Evolutionary conservation across 768 basidiomycete species (phyloP).

Genomic region (Leccinellum albellum): DNA sequence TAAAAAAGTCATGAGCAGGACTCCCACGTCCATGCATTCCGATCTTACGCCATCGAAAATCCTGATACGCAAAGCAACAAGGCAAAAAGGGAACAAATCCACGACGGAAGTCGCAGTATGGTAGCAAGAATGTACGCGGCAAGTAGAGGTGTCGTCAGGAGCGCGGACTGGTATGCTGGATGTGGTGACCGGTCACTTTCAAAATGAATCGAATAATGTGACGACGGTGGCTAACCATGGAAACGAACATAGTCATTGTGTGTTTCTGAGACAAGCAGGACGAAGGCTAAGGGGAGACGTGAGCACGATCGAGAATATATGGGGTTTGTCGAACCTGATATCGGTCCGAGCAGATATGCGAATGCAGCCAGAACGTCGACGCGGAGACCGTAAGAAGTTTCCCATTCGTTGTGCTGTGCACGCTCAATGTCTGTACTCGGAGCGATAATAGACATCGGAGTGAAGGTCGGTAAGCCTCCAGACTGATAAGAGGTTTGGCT

Average conservation of each 20-base stretch:
- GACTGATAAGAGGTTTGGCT: constrained; percentile 61
- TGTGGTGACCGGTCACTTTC: not conserved
- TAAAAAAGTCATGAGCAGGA: constrained; percentile 13
- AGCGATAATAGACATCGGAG: constrained; percentile 38
- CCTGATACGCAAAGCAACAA: constrained; percentile 41
- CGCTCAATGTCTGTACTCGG: constrained; percentile 39
- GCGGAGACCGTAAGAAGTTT: constrained; percentile 62
- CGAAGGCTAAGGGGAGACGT: constrained; percentile 43
- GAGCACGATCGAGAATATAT: not conserved
- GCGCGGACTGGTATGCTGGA: constrained; percentile 75
- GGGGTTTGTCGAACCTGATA: constrained; percentile 53
- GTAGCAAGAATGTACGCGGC: constrained; percentile 52
- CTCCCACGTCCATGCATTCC: not conserved
- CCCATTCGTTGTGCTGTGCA: constrained; percentile 55
- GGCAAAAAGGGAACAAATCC: constrained; percentile 49
- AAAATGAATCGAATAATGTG: constrained; percentile 4
- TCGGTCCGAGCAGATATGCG: constrained; percentile 65
- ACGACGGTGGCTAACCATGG: constrained; percentile 50
- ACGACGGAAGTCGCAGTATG: constrained; percentile 48
- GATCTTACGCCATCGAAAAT: constrained; percentile 54
- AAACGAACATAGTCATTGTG: constrained; percentile 75
- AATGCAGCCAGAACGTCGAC: constrained; percentile 64
- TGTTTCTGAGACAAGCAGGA: constrained; percentile 69
- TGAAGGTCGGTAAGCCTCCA: constrained; percentile 58
- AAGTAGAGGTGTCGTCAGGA: constrained; percentile 62